Evolutionary conservation across 2,329 filamentous ascomycete species (phyloP), one percentile per base, ranked within the genome.

Genomic region (Ceratocystis smalleyi): DNA sequence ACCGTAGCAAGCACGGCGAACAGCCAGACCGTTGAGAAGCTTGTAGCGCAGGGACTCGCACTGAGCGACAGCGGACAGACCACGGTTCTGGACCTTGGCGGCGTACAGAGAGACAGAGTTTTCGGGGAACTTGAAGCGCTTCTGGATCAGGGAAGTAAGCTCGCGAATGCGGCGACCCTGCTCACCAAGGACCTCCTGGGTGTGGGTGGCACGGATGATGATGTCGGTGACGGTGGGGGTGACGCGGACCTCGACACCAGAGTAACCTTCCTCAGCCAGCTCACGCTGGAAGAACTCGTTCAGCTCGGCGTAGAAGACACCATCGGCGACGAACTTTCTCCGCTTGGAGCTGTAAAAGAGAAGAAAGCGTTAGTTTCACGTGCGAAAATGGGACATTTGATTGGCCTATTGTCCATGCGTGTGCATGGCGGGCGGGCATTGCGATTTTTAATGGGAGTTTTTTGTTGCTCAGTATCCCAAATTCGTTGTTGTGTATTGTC

Each of bases 261-360:
- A 99, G 87, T 99, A 99, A 74, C 94, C 94, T 83, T 99, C 95
- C 87, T 99, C 94, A 77, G 94, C 94, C 77, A 99, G 85, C 83
- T 99, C 94, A 80, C 94, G 92, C 86, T 97, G 94, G 90, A 99
- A 99, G 88, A 99, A 99, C 84, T 99, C 94, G 88, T 99, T 99
- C 80, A 99, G 83, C 83, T 99, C 94, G 83, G 94, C 94, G 81
- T 96, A 99, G 89, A 99, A 99, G 76, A 99, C 94, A 87, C 94
- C 94, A 81, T 99, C 94, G 73, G 88, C 89, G 77, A 92, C 87
- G 83, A 91, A 92, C 86, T 92, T 92, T 85, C 88, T 89, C 80
- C 87, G 81, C 87, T 92, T 92, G 78, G 88, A 91, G 79, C 88
- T 91, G 76, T 70, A 68, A 65, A 67, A 40, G 35, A 40, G 35